Percentiles rank a stretch among this genome's conserved stretches.
Conservation (phyloP, 1,284 basidiomycete species). For the Puccinia triticina region DNA sequence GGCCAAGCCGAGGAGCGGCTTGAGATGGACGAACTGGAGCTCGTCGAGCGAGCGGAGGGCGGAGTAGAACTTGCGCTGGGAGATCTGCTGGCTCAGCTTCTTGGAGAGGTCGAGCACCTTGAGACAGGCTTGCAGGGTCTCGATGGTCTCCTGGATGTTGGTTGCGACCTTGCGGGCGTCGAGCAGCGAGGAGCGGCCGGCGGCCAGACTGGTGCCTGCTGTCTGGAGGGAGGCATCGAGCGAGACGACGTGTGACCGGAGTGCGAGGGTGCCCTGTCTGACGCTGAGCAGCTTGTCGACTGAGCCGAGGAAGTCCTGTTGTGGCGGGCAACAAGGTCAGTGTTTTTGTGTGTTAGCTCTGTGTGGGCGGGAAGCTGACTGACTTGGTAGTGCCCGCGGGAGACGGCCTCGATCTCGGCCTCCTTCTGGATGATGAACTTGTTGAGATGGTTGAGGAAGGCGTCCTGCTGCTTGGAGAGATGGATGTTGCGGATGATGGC, state of each 20-base stretch:
- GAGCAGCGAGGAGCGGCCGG: constrained; percentile 72
- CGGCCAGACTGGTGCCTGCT: constrained; percentile 79
- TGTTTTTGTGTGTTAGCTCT: neutral
- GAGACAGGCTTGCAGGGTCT: constrained; percentile 87
- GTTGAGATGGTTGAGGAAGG: constrained; percentile 83
- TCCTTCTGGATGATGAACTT: constrained; percentile 89
- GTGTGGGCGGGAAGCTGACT: too few species aligned
- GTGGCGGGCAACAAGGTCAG: neutral
- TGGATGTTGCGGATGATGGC: constrained; percentile 68
- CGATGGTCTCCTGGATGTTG: constrained; percentile 94
- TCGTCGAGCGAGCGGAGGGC: constrained; percentile 91
- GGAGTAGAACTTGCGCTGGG: constrained; percentile 91
- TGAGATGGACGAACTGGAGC: constrained; percentile 85
- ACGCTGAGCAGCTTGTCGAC: constrained; percentile 93
- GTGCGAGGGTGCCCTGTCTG: constrained; percentile 69
- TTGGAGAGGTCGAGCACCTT: constrained; percentile 92
- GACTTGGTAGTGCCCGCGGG: constrained; percentile 87
- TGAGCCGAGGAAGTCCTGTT: constrained; percentile 85
- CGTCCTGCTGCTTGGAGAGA: constrained; percentile 83
- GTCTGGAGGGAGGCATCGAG: constrained; percentile 67
- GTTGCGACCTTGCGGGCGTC: constrained; percentile 87
- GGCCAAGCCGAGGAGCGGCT: constrained; percentile 79
- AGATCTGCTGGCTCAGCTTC: constrained; percentile 87
- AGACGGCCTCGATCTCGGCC: constrained; percentile 91
- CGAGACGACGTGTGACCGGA: constrained; percentile 66